Evolutionary conservation across 2,329 filamentous ascomycete genomes (phyloP).

Genomic region (Sclerotinia sclerotiorum): DNA sequence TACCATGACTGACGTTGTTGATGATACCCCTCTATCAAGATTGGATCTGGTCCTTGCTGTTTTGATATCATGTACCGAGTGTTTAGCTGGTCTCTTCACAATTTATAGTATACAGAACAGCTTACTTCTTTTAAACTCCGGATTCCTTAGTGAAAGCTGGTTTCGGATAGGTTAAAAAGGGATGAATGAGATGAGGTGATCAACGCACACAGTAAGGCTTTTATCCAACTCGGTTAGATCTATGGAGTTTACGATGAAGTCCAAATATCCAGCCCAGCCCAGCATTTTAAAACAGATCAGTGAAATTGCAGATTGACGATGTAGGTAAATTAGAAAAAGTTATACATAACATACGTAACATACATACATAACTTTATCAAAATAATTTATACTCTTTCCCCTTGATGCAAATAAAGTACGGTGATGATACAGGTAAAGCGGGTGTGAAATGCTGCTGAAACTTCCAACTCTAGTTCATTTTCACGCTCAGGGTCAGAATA

Average conservation of each 20-base stretch:
- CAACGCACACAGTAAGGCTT: background rate
- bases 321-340: background rate
- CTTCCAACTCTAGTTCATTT: background rate
- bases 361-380: background rate
- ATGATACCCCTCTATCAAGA: slow-evolving; percentile 12
- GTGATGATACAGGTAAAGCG: background rate
- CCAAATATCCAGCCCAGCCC: background rate
- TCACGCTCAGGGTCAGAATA: background rate
- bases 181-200: slow-evolving; percentile 4
- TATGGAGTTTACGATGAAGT: background rate
- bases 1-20: background rate
- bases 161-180: slow-evolving; percentile 8
- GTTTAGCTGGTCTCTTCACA: background rate
- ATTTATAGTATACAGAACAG: background rate
- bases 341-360: no score
- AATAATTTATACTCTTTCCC: background rate
- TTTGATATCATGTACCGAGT: background rate
- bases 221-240: slow-evolving; percentile 10
- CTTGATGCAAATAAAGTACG: background rate
- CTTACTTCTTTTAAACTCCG: background rate
- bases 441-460: background rate
- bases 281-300: background rate
- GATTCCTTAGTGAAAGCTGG: background rate
- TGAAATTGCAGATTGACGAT: background rate
- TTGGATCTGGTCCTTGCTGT: background rate